phyloP scores from a whole-genome alignment of 2,329 filamentous ascomycete species.

The Verticillium longisporum region DNA sequence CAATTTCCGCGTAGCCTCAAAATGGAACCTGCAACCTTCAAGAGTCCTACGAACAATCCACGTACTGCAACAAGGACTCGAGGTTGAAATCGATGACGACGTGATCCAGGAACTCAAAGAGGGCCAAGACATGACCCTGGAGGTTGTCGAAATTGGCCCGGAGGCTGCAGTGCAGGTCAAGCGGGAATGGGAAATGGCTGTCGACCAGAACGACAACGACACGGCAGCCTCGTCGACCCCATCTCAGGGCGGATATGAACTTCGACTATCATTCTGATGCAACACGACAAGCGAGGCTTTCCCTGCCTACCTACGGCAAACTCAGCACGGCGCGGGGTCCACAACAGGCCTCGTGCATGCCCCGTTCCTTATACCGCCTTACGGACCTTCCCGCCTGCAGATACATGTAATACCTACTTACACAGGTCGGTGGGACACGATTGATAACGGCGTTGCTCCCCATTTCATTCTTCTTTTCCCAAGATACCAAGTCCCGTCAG shows the following conservation, averaged over 20 bases:
- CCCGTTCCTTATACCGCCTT: constrained; percentile 3
- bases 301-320: neutral
- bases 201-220: constrained; percentile 40
- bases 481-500: constrained; percentile 13
- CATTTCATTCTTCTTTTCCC: constrained; percentile 2
- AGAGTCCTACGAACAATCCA: constrained; percentile 66
- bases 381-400: constrained; percentile 4
- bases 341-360: constrained; percentile 1
- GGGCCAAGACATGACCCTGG: constrained; percentile 83
- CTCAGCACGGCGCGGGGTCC: neutral
- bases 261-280: constrained; percentile 39
- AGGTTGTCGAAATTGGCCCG: constrained; percentile 45
- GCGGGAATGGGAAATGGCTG: constrained; percentile 55
- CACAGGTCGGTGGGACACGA: constrained; percentile 10
- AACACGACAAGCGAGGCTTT: constrained; percentile 1
- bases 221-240: constrained; percentile 20
- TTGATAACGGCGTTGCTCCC: constrained; percentile 11
- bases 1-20: constrained; percentile 63
- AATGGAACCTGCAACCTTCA: constrained; percentile 72
- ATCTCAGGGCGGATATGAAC: constrained; percentile 27
- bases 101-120: constrained; percentile 77
- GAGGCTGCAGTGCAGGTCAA: constrained; percentile 32
- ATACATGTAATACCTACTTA: constrained; percentile 1
- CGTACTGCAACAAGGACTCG: constrained; percentile 65
- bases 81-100: constrained; percentile 86